phyloP scores from a whole-genome alignment of 495 filamentous ascomycete species.

The Neurospora africana region DNA sequence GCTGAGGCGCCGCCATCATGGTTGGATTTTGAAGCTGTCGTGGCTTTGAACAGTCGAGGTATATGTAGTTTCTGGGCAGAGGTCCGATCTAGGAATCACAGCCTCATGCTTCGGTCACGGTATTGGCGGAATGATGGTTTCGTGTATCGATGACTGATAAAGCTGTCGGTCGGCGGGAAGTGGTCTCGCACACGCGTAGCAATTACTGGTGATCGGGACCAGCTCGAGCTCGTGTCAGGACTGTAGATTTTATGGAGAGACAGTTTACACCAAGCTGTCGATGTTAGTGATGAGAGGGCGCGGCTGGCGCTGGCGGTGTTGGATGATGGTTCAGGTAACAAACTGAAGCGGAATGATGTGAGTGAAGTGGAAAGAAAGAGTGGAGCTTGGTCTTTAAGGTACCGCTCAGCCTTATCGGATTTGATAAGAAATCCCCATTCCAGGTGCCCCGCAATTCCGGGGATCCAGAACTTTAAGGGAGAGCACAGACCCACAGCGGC shows the following conservation, averaged over 20 bases:
- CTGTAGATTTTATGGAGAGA: neutral
- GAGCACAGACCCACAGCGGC: neutral
- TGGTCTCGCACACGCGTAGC: neutral
- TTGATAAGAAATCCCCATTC: neutral
- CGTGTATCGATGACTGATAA: neutral
- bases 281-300: neutral
- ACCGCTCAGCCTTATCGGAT: neutral
- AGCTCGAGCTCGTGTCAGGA: neutral
- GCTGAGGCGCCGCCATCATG: conserved; percentile 25
- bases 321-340: neutral
- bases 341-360: neutral
- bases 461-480: neutral
- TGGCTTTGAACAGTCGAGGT: neutral
- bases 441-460: neutral
- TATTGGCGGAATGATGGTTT: neutral
- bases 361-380: neutral
- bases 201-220: neutral
- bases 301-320: neutral
- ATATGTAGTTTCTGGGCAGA: neutral
- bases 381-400: neutral
- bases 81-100: neutral
- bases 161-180: neutral
- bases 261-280: neutral
- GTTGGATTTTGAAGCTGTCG: neutral
- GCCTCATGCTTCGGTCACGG: neutral